Base-by-base conservation (phyloP, 441 rosid genomes). In the Erodium trifolium region DNA sequence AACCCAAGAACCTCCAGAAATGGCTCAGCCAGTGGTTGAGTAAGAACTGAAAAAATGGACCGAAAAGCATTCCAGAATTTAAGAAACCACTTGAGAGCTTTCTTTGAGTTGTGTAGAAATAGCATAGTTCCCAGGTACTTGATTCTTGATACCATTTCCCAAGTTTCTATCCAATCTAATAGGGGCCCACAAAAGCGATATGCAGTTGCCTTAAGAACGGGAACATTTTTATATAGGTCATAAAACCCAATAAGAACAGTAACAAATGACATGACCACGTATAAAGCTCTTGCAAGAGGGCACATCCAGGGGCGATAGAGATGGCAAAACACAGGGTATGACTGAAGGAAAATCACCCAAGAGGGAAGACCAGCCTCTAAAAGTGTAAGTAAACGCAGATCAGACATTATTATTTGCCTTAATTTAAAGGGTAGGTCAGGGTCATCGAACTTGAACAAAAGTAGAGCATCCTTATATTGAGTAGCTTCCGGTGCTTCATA, bases 291-390 rank as follows among this genome's bases (percentile, higher is more conserved):
- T 14, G 70, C 70, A 5, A 76, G 53, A n/a, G 76, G 76, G 68
- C 74, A 78, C 82, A 76, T 79, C 82, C 82, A 79, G 1, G 77
- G 80, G 51, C 78, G 79, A 45, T 79, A 73, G 29, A 73, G 55
- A 65, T 71, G 76, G 35, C 76, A 76, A 5, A 79, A 73, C 59
- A 70, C 73, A 1, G 82, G 82, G 72, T 76, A 73, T 4, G 82
- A 79, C 68, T 76, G 78, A 18, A 79, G 82, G 51, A 79, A 79
- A 64, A 79, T 71, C 5, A 71, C 80, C 82, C 82, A 79, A 63
- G 78, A 73, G 29, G 80, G 82, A 67, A 79, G 82, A 27, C 78
- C 80, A 3, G 79, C 60, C 66, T 79, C 82, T 71, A 79, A 67
- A 17, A 79, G 53, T 64, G 78, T 70, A 45, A 79, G 78, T 55